These are phyloP conservation scores for Parastagonospora nodorum DNA, from an alignment of 2,329 filamentous ascomycete species.

Conservation along the genomic window DNA sequence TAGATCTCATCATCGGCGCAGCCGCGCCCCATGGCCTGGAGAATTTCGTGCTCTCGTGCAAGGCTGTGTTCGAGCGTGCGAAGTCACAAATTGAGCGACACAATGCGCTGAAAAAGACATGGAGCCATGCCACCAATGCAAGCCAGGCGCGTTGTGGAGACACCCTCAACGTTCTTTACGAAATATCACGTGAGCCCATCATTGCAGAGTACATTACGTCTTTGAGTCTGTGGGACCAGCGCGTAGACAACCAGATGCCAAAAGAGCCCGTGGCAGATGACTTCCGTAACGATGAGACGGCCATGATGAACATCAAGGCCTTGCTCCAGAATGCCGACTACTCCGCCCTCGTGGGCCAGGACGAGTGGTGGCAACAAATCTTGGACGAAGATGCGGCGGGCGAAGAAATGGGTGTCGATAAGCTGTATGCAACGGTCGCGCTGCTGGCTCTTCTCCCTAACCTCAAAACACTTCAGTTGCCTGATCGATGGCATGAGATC, in stretches of 20 bases:
- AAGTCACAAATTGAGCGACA: slow-evolving; percentile 32
- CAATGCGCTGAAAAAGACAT: slow-evolving; percentile 31
- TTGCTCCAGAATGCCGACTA: slow-evolving; percentile 21
- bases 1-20: slow-evolving; percentile 37
- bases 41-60: slow-evolving; percentile 37
- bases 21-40: slow-evolving; percentile 35
- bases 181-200: slow-evolving; percentile 32
- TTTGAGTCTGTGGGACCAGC: slow-evolving; percentile 33
- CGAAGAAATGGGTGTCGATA: slow-evolving; percentile 16
- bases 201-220: slow-evolving; percentile 37
- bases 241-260: slow-evolving; percentile 7
- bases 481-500: slow-evolving; percentile 34
- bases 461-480: slow-evolving; percentile 32
- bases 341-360: slow-evolving; percentile 19
- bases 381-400: slow-evolving; percentile 23
- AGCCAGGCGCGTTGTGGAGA: slow-evolving; percentile 17
- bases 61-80: slow-evolving; percentile 32
- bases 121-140: slow-evolving; percentile 28
- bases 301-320: slow-evolving; percentile 26
- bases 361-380: slow-evolving; percentile 36
- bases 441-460: slow-evolving; percentile 38
- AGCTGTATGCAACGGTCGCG: slow-evolving; percentile 28
- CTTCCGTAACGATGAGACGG: slow-evolving; percentile 25
- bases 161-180: slow-evolving; percentile 28
- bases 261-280: slow-evolving; percentile 1